A percentile compares a stretch with the other conserved stretches of the same genome.
Evolutionary conservation across 331 rosid genomes (phyloP).

Genomic region (Acacia concinna): DNA sequence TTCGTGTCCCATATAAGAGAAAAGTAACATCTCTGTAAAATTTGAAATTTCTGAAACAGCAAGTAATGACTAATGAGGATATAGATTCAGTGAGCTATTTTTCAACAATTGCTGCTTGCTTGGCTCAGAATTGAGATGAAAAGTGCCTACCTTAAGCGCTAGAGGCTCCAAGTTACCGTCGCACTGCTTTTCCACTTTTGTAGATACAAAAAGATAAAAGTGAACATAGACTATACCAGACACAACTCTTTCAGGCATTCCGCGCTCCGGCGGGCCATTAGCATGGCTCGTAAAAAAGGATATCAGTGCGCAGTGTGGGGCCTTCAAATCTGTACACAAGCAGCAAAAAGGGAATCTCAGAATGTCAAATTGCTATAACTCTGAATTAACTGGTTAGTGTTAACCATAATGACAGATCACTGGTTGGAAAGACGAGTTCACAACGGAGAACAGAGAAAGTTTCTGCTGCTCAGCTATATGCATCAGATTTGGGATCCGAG

Average conservation of each 20-base stretch:
- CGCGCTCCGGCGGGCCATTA: neutral
- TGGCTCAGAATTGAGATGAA: neutral
- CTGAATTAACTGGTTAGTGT: neutral
- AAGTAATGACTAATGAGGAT: neutral
- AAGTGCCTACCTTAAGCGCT: neutral
- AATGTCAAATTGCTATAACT: neutral
- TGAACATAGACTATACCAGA: neutral
- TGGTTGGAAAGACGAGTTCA: neutral
- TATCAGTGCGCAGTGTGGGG: neutral
- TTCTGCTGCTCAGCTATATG: neutral
- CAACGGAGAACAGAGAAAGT: neutral
- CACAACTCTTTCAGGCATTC: neutral
- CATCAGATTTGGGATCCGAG: neutral
- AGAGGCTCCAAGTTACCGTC: neutral
- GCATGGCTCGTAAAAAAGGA: neutral
- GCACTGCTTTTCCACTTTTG: neutral
- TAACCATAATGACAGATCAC: neutral
- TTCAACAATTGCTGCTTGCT: conserved; percentile 4
- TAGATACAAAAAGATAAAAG: neutral
- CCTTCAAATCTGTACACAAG: neutral
- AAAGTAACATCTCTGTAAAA: neutral
- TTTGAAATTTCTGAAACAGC: conserved; percentile 29
- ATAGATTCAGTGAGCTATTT: neutral
- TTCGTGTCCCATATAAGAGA: conserved; percentile 3
- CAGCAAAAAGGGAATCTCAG: conserved; percentile 1